A percentile compares a stretch with the other conserved stretches of the same genome.
phyloP scores from a whole-genome alignment of 495 filamentous ascomycete species.

The Penicillium goetzii region DNA sequence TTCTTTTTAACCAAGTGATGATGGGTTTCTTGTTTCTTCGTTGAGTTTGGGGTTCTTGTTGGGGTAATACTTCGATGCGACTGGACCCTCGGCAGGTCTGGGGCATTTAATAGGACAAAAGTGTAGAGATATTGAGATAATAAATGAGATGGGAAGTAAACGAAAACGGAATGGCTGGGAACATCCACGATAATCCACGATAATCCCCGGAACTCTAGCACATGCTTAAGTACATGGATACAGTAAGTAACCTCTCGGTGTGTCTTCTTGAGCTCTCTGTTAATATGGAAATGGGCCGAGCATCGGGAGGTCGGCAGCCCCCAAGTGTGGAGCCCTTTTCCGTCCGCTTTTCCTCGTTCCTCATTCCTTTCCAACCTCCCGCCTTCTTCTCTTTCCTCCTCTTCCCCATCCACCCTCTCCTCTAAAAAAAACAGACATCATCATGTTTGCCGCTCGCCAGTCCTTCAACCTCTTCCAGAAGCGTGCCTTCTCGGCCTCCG shows the following conservation, averaged over 20 bases:
- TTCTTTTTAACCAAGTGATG: no score
- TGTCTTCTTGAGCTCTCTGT: background rate
- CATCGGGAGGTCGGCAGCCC: constrained; percentile 30
- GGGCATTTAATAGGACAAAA: background rate
- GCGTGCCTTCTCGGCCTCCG: constrained; percentile 92
- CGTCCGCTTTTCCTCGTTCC: constrained; percentile 24
- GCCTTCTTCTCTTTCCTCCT: constrained; percentile 13
- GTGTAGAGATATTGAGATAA: background rate
- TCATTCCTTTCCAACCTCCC: constrained; percentile 11
- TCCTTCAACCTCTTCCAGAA: constrained; percentile 75
- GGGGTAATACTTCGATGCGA: constrained; percentile 1
- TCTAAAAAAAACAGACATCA: constrained; percentile 7
- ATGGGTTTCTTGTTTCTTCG: background rate
- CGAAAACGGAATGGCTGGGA: background rate
- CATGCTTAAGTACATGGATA: background rate
- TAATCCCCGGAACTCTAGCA: background rate
- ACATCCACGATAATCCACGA: background rate
- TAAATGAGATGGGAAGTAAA: no score
- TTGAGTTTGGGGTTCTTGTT: background rate
- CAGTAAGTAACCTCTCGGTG: no score
- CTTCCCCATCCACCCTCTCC: constrained; percentile 2
- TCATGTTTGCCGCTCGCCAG: constrained; percentile 78
- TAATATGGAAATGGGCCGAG: constrained; percentile 14
- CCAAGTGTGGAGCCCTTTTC: constrained; percentile 28
- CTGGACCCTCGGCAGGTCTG: background rate